Evolutionary conservation across 1,284 basidiomycete species (phyloP).

Genomic region (Cryptococcus sp.): DNA sequence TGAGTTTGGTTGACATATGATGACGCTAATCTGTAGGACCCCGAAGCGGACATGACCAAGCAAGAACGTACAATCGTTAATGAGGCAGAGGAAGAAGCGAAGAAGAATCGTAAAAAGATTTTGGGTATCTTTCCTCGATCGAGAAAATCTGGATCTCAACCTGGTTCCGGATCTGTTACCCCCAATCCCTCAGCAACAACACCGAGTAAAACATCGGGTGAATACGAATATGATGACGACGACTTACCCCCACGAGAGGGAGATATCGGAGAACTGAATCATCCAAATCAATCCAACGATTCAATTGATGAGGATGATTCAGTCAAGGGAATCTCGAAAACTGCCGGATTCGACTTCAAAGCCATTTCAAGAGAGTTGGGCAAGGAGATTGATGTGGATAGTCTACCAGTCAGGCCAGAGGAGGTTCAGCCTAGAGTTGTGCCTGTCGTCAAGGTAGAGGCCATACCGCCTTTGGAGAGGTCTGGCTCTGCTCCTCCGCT

Average conservation of each 20-base stretch:
- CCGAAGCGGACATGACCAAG: constrained; percentile 40
- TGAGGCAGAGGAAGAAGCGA: constrained; percentile 42
- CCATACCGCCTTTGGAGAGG: constrained; percentile 15
- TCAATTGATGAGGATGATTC: constrained; percentile 25
- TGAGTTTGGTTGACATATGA: constrained; percentile 47
- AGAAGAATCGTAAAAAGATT: constrained; percentile 42
- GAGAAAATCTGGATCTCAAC: constrained; percentile 14
- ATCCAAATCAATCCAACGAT: constrained; percentile 4
- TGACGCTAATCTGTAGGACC: constrained; percentile 32
- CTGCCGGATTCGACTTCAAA: constrained; percentile 48
- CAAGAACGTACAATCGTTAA: constrained; percentile 43
- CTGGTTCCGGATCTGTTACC: constrained; percentile 23
- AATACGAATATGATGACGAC: constrained; percentile 29
- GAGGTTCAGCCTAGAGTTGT: not conserved
- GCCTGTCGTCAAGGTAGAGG: constrained; percentile 5
- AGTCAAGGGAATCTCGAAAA: constrained; percentile 34
- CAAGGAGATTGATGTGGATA: constrained; percentile 47
- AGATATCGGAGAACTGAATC: constrained; percentile 14
- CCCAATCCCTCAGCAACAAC: constrained; percentile 9
- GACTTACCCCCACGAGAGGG: constrained; percentile 41
- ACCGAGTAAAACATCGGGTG: constrained; percentile 4
- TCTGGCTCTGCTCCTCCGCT: constrained; percentile 25
- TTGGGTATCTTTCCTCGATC: constrained; percentile 48
- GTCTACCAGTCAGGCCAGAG: constrained; percentile 16
- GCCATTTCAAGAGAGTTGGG: constrained; percentile 47